Conservation (phyloP, 208 protist species). For the Balamuthia mandrillaris region DNA sequence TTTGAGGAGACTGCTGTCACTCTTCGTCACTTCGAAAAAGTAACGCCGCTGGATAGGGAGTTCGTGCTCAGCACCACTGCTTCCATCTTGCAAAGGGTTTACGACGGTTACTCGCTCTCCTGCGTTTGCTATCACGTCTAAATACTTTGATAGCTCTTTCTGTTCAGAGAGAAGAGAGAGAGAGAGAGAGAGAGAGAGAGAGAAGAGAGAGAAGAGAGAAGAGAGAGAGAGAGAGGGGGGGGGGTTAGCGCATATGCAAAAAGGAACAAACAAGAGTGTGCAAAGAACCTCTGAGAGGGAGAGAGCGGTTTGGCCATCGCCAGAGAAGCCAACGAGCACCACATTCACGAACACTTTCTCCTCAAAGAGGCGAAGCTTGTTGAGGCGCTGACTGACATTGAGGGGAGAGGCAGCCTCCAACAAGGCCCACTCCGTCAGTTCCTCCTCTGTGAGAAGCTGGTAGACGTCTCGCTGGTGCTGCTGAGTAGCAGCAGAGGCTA, state of each 20-base stretch:
- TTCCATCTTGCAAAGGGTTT: neutral
- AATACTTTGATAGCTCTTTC: no score
- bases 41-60: neutral
- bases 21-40: neutral
- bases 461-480: neutral
- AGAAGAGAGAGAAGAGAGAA: neutral
- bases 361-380: neutral
- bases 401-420: neutral
- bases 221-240: neutral
- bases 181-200: neutral
- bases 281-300: neutral
- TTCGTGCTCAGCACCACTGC: neutral
- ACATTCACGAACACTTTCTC: neutral
- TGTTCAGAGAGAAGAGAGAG: neutral
- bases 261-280: neutral
- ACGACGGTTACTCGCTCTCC: neutral
- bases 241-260: neutral
- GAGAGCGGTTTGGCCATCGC: neutral
- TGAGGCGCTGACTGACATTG: neutral
- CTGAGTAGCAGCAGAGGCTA: no score
- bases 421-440: neutral
- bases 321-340: neutral
- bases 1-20: neutral
- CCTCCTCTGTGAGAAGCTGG: neutral
- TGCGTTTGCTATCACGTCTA: no score